A percentile compares a stretch with the other conserved stretches of the same genome.
These are phyloP conservation scores for Tilletia walkeri DNA, from an alignment of 1,284 basidiomycete species.

Conservation along the genomic window DNA sequence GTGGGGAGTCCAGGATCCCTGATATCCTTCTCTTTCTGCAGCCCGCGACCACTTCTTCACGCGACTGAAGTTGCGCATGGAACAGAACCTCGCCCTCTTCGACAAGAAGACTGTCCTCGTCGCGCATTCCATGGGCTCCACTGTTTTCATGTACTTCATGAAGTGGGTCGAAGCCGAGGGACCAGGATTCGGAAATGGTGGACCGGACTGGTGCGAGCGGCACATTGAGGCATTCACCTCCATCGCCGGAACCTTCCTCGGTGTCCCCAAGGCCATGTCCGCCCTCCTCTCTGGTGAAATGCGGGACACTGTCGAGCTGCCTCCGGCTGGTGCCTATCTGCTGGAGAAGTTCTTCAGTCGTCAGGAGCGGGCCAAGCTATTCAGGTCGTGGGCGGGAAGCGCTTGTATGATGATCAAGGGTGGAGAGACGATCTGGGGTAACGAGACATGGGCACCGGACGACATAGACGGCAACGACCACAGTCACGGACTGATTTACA, in stretches of 20 bases:
- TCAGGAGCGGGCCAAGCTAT: conserved; percentile 82
- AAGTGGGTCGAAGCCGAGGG: conserved; percentile 93
- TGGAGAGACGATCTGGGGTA: conserved; percentile 87
- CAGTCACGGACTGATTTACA: conserved; percentile 56
- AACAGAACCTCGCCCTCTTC: conserved; percentile 72
- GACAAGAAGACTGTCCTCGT: conserved; percentile 81
- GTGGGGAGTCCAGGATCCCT: too few relatives aligned
- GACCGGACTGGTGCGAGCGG: conserved; percentile 86
- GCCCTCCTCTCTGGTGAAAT: conserved; percentile 92
- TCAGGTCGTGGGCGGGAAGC: conserved; percentile 91
- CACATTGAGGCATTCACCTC: conserved; percentile 59
- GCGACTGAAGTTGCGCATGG: conserved; percentile 77
- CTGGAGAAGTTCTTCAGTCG: conserved; percentile 72
- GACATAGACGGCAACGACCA: conserved; percentile 28
- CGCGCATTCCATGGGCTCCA: conserved; percentile 66
- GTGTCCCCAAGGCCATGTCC: conserved; percentile 83
- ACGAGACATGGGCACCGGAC: conserved; percentile 57
- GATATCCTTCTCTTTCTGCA: conserved; percentile 19
- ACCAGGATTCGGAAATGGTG: conserved; percentile 73
- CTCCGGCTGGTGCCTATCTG: conserved; percentile 76
- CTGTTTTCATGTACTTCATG: conserved; percentile 49
- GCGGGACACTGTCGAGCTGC: conserved; percentile 83
- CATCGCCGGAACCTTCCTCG: conserved; percentile 81
- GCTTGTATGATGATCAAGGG: conserved; percentile 70
- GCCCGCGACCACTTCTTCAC: conserved; percentile 91